Evolutionary conservation across 2,329 filamentous ascomycete species (phyloP), one percentile per base, ranked within the genome.

Genomic region (Emmonsiellopsis sp.): DNA sequence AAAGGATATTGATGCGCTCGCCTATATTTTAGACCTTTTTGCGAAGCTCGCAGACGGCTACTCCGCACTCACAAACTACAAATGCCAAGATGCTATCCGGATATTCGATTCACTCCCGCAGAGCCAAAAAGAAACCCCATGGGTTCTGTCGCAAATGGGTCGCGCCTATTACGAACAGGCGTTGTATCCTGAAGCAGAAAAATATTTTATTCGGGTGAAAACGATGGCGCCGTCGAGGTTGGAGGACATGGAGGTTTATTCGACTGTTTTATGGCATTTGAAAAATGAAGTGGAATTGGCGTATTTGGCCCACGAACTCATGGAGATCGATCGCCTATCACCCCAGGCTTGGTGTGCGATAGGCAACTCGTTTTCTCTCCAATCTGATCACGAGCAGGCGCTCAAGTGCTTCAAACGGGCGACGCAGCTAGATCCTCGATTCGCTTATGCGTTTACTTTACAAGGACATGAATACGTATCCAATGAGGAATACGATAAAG

Each of bases 231-330:
- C 92, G 1, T 87, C 88, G 1, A 83, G 89, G 3, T 78, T 94
- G 44, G 87, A 95, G 65, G 91, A 96, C 65, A 96, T 97, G 91
- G 93, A 98, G 67, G 85, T 97, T 37, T 98, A 95, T 71, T 97
- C 92, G 11, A 98, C 93, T 0, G 86, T 95, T n/a, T 79, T 98
- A n/a, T 98, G 94, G 93, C 91, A 96, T 69, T 75, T 96, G 57
- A 95, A 95, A 70, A 85, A 87, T 58, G 92, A 96, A 65, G 87
- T 90, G 0, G 89, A 96, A 57, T 78, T 98, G 20, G 91, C 92
- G 0, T 95, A 93, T 70, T 78, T 98, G 31, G 89, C 92, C 0
- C 92, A 97, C 64, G 89, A 94, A 63, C 78, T 97, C 41, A 81
- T 95, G 50, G 92, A 96, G 59, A 77, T 87, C 13, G 87, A 90